phyloP scores from a whole-genome alignment of 2,329 filamentous ascomycete species.

The Fusarium siculi region DNA sequence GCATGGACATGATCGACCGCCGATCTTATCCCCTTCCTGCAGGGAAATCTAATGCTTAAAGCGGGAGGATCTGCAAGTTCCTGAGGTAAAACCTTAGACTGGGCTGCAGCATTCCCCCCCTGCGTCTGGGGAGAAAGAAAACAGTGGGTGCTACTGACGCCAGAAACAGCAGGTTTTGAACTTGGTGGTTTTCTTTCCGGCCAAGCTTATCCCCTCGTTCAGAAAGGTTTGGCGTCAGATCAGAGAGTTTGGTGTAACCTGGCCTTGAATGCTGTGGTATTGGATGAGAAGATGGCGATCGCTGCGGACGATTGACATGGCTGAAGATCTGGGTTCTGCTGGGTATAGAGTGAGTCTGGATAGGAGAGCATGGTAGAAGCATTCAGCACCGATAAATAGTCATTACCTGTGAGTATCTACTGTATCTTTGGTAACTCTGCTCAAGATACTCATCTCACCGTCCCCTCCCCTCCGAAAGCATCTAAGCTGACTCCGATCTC shows the following conservation, averaged over 20 bases:
- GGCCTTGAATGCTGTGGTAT: not conserved
- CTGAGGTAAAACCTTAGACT: not conserved
- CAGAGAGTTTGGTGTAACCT: not conserved
- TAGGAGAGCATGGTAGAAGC: not conserved
- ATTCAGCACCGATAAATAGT: accelerated
- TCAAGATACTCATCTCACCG: not conserved
- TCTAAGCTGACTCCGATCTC: not conserved
- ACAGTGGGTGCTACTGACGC: too few relatives aligned
- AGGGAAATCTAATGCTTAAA: not conserved
- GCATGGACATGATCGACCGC: too few relatives aligned
- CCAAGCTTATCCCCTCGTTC: not conserved
- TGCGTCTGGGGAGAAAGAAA: not conserved
- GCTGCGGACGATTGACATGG: not conserved
- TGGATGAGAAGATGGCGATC: not conserved
- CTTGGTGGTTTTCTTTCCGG: not conserved
- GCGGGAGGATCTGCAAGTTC: not conserved
- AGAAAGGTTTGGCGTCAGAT: not conserved
- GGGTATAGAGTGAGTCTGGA: not conserved
- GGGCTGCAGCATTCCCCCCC: not conserved
- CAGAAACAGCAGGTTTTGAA: too few relatives aligned
- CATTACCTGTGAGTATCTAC: not conserved
- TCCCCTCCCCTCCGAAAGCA: not conserved
- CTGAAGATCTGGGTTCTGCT: not conserved
- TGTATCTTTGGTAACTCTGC: not conserved
- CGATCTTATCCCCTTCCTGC: not conserved